phyloP scores from a whole-genome alignment of 257 asterid genomes.

The Solanum medicagineum region DNA sequence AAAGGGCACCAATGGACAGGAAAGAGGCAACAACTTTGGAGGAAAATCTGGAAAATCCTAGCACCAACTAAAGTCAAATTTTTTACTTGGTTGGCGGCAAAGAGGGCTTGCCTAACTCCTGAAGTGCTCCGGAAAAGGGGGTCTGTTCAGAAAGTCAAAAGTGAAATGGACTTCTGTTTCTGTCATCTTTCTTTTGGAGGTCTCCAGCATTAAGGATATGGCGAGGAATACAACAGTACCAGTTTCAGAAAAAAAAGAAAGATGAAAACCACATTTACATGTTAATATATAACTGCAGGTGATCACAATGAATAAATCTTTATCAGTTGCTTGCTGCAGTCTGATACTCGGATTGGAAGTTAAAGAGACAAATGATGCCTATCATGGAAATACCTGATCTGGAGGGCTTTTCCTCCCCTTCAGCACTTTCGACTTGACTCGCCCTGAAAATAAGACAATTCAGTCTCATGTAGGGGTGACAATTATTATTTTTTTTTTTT shows the following conservation, averaged over 20 bases:
- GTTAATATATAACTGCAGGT: background rate
- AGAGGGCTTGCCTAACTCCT: background rate
- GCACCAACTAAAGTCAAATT: background rate
- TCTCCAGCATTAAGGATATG: background rate
- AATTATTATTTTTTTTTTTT: too few relatives aligned
- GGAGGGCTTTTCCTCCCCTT: background rate
- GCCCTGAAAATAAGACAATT: background rate
- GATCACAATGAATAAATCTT: background rate
- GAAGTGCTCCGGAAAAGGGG: background rate
- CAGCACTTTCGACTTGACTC: background rate
- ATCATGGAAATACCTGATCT: constrained; percentile 1
- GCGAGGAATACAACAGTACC: background rate
- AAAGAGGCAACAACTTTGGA: background rate
- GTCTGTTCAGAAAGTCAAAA: background rate
- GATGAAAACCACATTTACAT: background rate
- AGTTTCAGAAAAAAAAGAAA: background rate
- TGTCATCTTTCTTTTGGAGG: background rate
- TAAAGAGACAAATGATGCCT: background rate
- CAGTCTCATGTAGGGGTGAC: background rate
- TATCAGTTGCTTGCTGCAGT: background rate
- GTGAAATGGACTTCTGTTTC: background rate
- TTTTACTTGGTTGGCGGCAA: background rate
- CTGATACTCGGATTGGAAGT: background rate
- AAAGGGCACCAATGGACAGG: background rate
- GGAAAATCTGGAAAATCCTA: background rate